Evolutionary conservation across 1,284 basidiomycete species (phyloP), one percentile per base, ranked within the genome.

Genomic region (Sporisorium scitamineum): DNA sequence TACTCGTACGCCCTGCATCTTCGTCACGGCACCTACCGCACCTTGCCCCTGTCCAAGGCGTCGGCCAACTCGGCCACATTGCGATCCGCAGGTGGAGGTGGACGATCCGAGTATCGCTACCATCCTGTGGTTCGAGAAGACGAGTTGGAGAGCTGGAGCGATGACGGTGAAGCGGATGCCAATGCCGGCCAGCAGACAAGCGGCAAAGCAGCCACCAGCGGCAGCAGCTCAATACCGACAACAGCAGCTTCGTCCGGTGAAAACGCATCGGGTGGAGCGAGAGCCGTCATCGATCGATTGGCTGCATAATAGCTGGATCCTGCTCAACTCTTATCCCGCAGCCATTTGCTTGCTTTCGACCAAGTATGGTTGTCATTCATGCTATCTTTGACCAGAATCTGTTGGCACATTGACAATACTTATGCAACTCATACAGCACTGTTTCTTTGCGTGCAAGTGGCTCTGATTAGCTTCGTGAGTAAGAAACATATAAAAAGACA

Each of bases 1-100:
- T 99, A 98, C 86, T 97, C 96, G 11, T 98, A 94, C 86, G 95
- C 95, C 3, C 88, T 91, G 1, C 96, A 98, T 86, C 91, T 99
- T 51, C 92, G 95, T 41, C 92, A 92, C 81, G 93, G 94, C 52
- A 93, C 94, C 14, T 98, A 97, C 85, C 92, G 93, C 79, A 88
- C 91, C 18, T 90, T 97, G 47, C 92, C 94, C 4, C 88, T 89
- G 22, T 88, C 88, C 29, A 85, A 84, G 55, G 73, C 81, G 11
- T 80, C 80, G 13, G 90, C 91, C 81, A 91, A 90, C 11, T 88
- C 89, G 8, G 76, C 79, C 26, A 68, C 64, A 61, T 86, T 84
- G 9, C 45, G 58, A 5, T 52, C 60, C 3, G 53, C 57, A 6
- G 72, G 54, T 16, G 70, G 8, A 27, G 54, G 58, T 11, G 54